phyloP scores from a whole-genome alignment of 768 basidiomycete species.

The Pulveroboletus sp. region DNA sequence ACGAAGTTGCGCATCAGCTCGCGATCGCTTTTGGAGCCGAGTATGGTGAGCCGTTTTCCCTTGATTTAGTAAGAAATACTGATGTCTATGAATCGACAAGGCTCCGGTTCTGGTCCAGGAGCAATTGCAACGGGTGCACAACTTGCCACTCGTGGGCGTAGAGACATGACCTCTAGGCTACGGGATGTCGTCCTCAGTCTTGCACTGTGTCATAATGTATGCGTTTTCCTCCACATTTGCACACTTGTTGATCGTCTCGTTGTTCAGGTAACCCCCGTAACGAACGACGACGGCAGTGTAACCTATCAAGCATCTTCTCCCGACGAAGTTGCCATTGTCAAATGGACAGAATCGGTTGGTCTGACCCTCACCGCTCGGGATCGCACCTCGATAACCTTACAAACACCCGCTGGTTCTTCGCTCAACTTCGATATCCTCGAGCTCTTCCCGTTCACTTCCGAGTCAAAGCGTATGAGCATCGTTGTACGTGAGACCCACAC shows the following conservation, averaged over 20 bases:
- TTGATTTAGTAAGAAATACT: background rate
- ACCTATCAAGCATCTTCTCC: slow-evolving; percentile 99
- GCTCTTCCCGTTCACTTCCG: slow-evolving; percentile 97
- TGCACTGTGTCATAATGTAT: slow-evolving; percentile 92
- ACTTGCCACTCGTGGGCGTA: slow-evolving; percentile 77
- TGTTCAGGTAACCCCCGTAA: slow-evolving; percentile 89
- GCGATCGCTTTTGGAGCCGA: slow-evolving; percentile 75
- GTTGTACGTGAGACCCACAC: slow-evolving; percentile 76
- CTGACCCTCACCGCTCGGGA: slow-evolving; percentile 86
- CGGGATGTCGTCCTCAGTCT: slow-evolving; percentile 90
- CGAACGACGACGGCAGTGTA: slow-evolving; percentile 88
- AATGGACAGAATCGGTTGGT: slow-evolving; percentile 94
- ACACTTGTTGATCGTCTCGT: background rate
- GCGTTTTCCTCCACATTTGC: slow-evolving; percentile 20
- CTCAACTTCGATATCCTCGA: slow-evolving; percentile 84
- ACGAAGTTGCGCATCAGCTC: slow-evolving; percentile 94
- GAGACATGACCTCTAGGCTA: slow-evolving; percentile 93
- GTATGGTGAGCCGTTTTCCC: slow-evolving; percentile 36
- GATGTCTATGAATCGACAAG: slow-evolving; percentile 31
- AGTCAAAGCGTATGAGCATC: slow-evolving; percentile 99
- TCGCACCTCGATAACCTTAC: slow-evolving; percentile 84
- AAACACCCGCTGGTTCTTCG: slow-evolving; percentile 58
- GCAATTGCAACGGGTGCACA: slow-evolving; percentile 72
- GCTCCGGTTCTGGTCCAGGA: slow-evolving; percentile 46
- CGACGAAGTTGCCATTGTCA: slow-evolving; percentile 97